Conservation (phyloP, 1,139 yeast species). For the Yamadazyma kanchanaburiensis region DNA sequence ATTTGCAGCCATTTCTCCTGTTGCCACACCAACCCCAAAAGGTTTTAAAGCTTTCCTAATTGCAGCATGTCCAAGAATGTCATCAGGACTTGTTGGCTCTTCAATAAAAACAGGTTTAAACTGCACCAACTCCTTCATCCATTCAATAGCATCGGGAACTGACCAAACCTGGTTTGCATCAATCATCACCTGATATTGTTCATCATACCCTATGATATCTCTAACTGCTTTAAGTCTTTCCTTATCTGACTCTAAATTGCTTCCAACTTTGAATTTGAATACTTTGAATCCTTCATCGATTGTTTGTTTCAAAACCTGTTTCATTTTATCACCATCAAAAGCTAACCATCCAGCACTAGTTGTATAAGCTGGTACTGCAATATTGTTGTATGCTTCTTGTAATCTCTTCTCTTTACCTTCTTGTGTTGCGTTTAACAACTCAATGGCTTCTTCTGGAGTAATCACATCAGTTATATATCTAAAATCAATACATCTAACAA, state of each 20-base stretch:
- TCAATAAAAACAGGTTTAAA: constrained; percentile 38
- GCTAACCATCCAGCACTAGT: constrained; percentile 46
- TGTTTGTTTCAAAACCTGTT: constrained; percentile 21
- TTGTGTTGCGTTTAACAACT: constrained; percentile 22
- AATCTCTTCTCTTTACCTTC: constrained; percentile 22
- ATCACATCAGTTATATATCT: constrained; percentile 35
- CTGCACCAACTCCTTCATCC: constrained; percentile 29
- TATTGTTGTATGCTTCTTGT: constrained; percentile 24
- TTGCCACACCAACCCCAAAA: constrained; percentile 34
- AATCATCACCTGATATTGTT: constrained; percentile 27
- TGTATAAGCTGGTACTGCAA: constrained; percentile 42
- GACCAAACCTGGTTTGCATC: constrained; percentile 35
- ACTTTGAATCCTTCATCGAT: constrained; percentile 33
- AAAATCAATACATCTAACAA: constrained; percentile 39
- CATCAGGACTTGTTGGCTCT: constrained; percentile 40
- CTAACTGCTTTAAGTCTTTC: constrained; percentile 30
- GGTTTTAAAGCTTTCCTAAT: constrained; percentile 30
- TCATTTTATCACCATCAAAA: constrained; percentile 36
- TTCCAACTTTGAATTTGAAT: constrained; percentile 41
- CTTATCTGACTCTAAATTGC: constrained; percentile 27
- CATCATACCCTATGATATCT: constrained; percentile 30
- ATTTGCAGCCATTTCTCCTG: constrained; percentile 41
- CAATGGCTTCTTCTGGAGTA: constrained; percentile 34
- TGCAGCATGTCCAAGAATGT: constrained; percentile 32
- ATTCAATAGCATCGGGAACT: constrained; percentile 37